These are phyloP conservation scores for Nannochloropsis gaditana DNA, from an alignment of 108 stramenopile species.

Conservation along the genomic window DNA sequence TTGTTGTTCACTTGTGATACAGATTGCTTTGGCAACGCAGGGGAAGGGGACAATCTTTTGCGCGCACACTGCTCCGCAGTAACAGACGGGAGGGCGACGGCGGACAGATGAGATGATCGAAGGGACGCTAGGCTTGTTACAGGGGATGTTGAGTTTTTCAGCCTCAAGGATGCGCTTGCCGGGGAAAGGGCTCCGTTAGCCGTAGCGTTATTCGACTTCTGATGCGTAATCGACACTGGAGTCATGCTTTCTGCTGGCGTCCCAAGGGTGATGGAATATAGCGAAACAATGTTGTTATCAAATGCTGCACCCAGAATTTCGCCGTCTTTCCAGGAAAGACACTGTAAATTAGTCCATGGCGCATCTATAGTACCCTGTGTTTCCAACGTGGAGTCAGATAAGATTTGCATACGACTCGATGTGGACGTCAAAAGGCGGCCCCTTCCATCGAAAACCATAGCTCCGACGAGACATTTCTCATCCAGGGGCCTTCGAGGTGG, in stretches of 20 bases:
- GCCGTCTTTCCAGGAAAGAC: neutral
- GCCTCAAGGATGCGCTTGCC: too few species aligned
- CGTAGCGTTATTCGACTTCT: too few species aligned
- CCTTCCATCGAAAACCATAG: neutral
- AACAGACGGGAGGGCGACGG: neutral
- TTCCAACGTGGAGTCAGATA: neutral
- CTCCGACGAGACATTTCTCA: neutral
- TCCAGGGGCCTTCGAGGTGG: neutral
- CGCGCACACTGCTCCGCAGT: neutral
- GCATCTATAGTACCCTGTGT: neutral
- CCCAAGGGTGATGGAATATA: neutral
- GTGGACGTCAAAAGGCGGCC: neutral
- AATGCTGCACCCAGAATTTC: neutral
- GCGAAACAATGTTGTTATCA: neutral
- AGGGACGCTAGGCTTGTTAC: neutral
- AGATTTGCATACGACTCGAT: neutral
- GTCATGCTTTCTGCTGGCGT: too few species aligned
- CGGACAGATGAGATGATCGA: neutral
- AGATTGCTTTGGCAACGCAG: neutral
- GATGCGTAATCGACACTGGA: too few species aligned
- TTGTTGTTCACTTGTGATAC: neutral
- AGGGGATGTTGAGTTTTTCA: neutral
- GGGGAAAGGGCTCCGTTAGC: too few species aligned
- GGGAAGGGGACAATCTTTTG: neutral
- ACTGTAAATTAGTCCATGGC: neutral